These are phyloP conservation scores for Saturnispora hagleri DNA, from an alignment of 805 yeast species.

Conservation along the genomic window DNA sequence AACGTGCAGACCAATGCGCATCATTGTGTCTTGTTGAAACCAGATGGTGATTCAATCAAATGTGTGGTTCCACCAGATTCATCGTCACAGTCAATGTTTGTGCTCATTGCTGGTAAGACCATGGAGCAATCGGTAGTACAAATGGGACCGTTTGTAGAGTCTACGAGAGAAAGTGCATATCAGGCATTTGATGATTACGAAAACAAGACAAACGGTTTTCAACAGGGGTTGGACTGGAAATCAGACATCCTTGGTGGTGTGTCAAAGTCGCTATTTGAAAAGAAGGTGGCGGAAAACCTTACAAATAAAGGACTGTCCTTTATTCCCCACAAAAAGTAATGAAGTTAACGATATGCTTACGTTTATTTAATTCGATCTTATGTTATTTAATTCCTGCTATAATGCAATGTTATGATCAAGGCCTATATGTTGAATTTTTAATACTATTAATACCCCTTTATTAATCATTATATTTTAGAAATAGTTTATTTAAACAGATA, in stretches of 20 bases:
- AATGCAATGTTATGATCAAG: not conserved
- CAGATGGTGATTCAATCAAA: conserved; percentile 53
- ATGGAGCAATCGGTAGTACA: conserved; percentile 72
- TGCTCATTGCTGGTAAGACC: conserved; percentile 63
- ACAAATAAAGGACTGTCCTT: not conserved
- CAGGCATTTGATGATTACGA: conserved; percentile 69
- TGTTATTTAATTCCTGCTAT: not conserved
- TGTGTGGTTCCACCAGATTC: conserved; percentile 41
- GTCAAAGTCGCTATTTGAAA: conserved; percentile 18
- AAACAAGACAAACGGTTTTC: conserved; percentile 58
- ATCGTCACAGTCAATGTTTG: conserved; percentile 44
- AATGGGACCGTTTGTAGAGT: conserved; percentile 86
- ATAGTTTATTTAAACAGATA: not conserved
- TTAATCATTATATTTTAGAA: not conserved
- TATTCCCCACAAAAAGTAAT: conserved; percentile 5
- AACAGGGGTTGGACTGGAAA: conserved; percentile 52
- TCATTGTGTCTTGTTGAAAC: conserved; percentile 53
- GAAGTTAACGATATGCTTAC: not conserved
- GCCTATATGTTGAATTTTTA: too few relatives aligned
- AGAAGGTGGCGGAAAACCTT: conserved; percentile 14
- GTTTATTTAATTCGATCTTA: not conserved
- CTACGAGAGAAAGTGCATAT: conserved; percentile 52
- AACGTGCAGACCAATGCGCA: conserved; percentile 32
- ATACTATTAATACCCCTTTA: not conserved
- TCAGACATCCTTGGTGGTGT: conserved; percentile 31